A percentile compares a stretch with the other conserved stretches of the same genome.
Conservation (phyloP, 1,284 basidiomycete species). For the Austroboletus rostrupii region DNA sequence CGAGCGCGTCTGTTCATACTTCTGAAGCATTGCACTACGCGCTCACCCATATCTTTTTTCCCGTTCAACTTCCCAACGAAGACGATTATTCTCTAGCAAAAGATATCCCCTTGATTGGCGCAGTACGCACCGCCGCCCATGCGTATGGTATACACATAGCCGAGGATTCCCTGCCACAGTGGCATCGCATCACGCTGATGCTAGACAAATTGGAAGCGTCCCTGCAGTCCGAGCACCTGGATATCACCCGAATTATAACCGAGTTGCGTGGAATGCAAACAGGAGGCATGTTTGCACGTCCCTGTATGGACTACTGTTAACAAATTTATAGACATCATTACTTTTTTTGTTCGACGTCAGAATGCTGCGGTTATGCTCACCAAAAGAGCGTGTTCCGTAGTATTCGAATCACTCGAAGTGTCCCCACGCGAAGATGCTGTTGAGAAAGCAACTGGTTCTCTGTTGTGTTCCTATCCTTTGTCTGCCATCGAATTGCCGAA, state of each 20-base stretch:
- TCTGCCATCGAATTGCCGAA: constrained; percentile 20
- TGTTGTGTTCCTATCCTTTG: constrained; percentile 31
- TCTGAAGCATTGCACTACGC: not conserved
- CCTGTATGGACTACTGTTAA: not conserved
- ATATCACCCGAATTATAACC: not conserved
- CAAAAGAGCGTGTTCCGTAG: constrained; percentile 8
- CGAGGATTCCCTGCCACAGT: not conserved
- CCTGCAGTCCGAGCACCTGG: not conserved
- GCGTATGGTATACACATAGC: constrained; percentile 1
- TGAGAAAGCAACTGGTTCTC: constrained; percentile 14
- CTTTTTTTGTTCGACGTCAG: constrained; percentile 27
- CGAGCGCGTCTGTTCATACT: not conserved
- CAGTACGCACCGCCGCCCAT: constrained; percentile 5
- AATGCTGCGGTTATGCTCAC: constrained; percentile 22
- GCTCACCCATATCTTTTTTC: constrained; percentile 15
- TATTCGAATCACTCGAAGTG: constrained; percentile 33
- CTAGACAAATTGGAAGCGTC: constrained; percentile 9
- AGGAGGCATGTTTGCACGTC: constrained; percentile 7
- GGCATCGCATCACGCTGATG: constrained; percentile 10
- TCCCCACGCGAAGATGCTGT: constrained; percentile 18
- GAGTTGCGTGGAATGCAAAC: constrained; percentile 12
- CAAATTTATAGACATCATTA: constrained; percentile 14
- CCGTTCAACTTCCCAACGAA: constrained; percentile 2
- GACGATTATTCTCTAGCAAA: constrained; percentile 2
- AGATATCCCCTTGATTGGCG: not conserved